These are phyloP conservation scores for Fusarium nodosum DNA, from an alignment of 2,329 filamentous ascomycete genomes.

Conservation along the genomic window DNA sequence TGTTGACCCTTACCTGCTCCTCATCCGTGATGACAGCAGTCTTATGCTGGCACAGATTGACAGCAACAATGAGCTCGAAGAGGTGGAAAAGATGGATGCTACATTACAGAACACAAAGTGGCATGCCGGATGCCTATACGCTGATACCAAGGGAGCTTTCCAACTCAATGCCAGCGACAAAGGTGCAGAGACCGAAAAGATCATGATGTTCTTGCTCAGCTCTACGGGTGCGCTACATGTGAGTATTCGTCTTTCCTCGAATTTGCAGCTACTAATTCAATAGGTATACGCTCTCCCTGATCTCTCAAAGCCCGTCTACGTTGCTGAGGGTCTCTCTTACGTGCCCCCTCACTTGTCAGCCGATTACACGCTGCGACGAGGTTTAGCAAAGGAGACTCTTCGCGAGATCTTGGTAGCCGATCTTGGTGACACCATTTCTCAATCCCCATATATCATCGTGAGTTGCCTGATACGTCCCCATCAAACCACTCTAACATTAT, in stretches of 20 bases:
- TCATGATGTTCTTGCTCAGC: constrained; percentile 83
- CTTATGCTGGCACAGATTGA: constrained; percentile 84
- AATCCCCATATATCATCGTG: constrained; percentile 85
- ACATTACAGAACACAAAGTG: constrained; percentile 75
- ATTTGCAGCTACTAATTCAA: constrained; percentile 13
- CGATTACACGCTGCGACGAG: constrained; percentile 77
- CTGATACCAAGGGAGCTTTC: constrained; percentile 72
- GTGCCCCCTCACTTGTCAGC: constrained; percentile 81
- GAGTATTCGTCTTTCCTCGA: constrained; percentile 53
- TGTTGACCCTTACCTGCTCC: constrained; percentile 84
- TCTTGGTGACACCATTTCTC: constrained; percentile 79
- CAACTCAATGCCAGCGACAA: constrained; percentile 58
- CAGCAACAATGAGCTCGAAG: constrained; percentile 83
- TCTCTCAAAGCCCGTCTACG: constrained; percentile 77
- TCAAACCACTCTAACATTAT: constrained; percentile 8
- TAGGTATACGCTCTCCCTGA: constrained; percentile 84
- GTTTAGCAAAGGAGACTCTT: constrained; percentile 78
- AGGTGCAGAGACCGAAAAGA: constrained; percentile 58
- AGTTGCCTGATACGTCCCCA: constrained; percentile 50
- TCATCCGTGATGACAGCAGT: constrained; percentile 87
- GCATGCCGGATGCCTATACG: constrained; percentile 86
- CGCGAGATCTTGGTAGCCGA: constrained; percentile 87
- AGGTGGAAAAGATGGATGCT: constrained; percentile 75
- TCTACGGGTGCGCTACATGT: constrained; percentile 81
- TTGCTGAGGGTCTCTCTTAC: constrained; percentile 81